These are phyloP conservation scores for Phytophthora ramorum DNA, from an alignment of 352 stramenopile genomes.

Conservation along the genomic window DNA sequence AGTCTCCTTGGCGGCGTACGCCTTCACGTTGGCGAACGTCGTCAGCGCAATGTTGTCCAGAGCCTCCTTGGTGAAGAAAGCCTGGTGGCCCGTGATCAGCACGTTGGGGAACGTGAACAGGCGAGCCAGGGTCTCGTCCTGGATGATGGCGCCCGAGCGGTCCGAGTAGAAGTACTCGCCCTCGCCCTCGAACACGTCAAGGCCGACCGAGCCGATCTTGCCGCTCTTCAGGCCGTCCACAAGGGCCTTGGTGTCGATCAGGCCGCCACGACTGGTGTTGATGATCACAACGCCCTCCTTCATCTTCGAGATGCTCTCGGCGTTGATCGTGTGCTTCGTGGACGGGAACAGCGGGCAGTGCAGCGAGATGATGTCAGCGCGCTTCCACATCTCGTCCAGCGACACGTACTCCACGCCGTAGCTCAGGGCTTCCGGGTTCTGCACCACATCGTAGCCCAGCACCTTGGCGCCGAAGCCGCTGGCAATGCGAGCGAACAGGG, in stretches of 20 bases:
- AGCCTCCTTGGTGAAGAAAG: conserved; percentile 83
- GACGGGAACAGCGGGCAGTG: conserved; percentile 82
- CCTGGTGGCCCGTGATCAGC: conserved; percentile 81
- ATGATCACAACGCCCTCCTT: conserved; percentile 90
- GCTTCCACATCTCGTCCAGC: conserved; percentile 59
- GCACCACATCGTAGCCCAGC: conserved; percentile 68
- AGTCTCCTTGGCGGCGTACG: conserved; percentile 44
- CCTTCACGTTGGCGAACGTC: conserved; percentile 74
- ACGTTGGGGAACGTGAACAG: conserved; percentile 85
- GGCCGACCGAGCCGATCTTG: conserved; percentile 76
- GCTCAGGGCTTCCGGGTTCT: conserved; percentile 54
- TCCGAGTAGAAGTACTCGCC: conserved; percentile 83
- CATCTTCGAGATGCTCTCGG: conserved; percentile 81
- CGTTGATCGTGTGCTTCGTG: conserved; percentile 88
- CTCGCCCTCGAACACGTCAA: conserved; percentile 91
- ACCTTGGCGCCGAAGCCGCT: conserved; percentile 47
- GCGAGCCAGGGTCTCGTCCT: conserved; percentile 66
- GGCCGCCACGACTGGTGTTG: conserved; percentile 88
- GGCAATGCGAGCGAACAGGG: conserved; percentile 57
- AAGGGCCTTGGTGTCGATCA: conserved; percentile 86
- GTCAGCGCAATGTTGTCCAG: conserved; percentile 72
- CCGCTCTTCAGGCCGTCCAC: conserved; percentile 79
- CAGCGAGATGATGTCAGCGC: conserved; percentile 89
- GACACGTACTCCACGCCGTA: conserved; percentile 45
- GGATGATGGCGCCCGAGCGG: conserved; percentile 65